phyloP scores from a whole-genome alignment of 2,329 filamentous ascomycete genomes.

The Aschersonia sp. region DNA sequence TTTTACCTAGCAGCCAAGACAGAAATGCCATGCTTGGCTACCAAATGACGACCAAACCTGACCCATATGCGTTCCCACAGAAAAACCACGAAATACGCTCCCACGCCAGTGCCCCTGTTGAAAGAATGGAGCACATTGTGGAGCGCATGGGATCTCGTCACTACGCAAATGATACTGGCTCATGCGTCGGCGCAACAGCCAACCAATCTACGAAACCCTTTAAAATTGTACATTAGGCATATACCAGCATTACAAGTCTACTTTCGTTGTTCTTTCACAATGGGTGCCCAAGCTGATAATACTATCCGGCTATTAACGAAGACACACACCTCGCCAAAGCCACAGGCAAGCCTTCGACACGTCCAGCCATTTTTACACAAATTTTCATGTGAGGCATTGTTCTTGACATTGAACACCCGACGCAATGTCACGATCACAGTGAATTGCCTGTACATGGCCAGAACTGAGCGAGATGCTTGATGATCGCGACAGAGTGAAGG shows the following conservation, averaged over 20 bases:
- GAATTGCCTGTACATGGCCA: background rate
- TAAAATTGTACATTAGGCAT: background rate
- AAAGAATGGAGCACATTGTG: background rate
- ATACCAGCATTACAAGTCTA: background rate
- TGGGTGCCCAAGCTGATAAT: background rate
- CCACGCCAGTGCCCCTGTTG: background rate
- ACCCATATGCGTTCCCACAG: background rate
- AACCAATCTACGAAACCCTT: background rate
- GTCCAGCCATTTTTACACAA: background rate
- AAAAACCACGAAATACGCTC: background rate
- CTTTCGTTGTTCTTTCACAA: too few relatives aligned
- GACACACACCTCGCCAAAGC: background rate
- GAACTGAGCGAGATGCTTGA: background rate
- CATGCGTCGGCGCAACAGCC: background rate
- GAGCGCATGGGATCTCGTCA: background rate
- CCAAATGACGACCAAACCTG: background rate
- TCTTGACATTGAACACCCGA: background rate
- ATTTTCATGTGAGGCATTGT: background rate
- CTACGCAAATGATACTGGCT: background rate
- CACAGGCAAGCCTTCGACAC: background rate
- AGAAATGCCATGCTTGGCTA: background rate
- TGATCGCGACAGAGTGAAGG: background rate
- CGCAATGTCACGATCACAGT: background rate
- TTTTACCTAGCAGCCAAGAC: too few relatives aligned
- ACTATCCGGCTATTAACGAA: background rate